These are phyloP conservation scores for Catunica adiposa DNA, from an alignment of 2,329 filamentous ascomycete genomes.

Conservation along the genomic window DNA sequence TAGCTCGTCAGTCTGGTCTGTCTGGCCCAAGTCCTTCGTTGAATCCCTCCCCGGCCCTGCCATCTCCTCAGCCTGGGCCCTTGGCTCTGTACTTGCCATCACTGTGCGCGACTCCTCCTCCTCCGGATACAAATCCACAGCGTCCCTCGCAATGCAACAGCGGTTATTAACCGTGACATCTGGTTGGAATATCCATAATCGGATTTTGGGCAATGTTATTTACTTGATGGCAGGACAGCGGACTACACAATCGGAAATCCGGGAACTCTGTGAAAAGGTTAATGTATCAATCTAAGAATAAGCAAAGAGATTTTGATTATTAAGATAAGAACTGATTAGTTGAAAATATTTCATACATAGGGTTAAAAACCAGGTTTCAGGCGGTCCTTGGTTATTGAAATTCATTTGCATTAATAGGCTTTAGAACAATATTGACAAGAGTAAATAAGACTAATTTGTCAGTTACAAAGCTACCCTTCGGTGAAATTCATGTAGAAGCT, in stretches of 20 bases:
- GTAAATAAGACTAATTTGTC: no score
- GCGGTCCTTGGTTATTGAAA: no score
- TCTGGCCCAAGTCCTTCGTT: slow-evolving; percentile 50
- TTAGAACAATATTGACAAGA: no score
- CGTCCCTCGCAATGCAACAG: slow-evolving; percentile 28
- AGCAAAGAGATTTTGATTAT: not conserved
- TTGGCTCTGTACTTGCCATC: slow-evolving; percentile 61
- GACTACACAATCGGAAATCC: slow-evolving; percentile 19
- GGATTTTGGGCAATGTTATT: slow-evolving; percentile 40
- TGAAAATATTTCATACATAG: not conserved
- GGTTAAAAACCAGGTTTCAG: no score
- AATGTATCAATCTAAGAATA: not conserved
- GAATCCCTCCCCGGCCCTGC: slow-evolving; percentile 35
- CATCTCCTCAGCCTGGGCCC: slow-evolving; percentile 51
- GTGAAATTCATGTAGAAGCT: no score
- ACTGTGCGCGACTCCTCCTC: slow-evolving; percentile 28
- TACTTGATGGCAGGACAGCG: slow-evolving; percentile 41
- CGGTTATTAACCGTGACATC: slow-evolving; percentile 17
- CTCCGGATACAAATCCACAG: slow-evolving; percentile 31
- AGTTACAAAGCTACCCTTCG: no score
- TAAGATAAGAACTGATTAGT: not conserved
- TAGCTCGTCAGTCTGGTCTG: slow-evolving; percentile 47
- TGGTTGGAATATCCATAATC: slow-evolving; percentile 34
- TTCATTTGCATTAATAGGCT: no score
- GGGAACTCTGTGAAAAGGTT: not conserved